Base-by-base conservation (phyloP, 345 rosid genomes). In the Eucalyptus camaldulensis region DNA sequence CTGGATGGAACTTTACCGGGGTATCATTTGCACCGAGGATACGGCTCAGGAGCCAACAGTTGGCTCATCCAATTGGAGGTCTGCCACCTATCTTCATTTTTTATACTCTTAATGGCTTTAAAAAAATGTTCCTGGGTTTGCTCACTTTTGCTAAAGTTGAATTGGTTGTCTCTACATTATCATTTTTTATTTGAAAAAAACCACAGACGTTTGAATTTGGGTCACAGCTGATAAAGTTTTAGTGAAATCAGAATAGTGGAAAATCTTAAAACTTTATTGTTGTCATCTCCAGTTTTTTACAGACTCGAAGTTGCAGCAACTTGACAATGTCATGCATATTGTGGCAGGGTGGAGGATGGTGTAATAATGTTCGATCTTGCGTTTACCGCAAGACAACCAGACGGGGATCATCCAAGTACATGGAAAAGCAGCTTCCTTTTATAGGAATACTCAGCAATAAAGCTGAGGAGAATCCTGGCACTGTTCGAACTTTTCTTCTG, bases 261-360 rank as follows among this genome's bases (percentile, higher is more conserved):
- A 76, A 76, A 76, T 76, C 47, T 37, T 21, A 6, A 76, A 76
- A 13, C 83, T 10, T 37, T 40, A 10, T 10, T 37, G 83, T 37
- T 37, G 27, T 37, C 83, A 37, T 37, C 25, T 37, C 27, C 8
- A 76, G 27, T 37, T 37, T 76, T 76, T 76, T 5, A 21, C 27
- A 76, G 47, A 76, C 47, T 40, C 1, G 13, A 40, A 21, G 47
- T 76, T 37, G 15, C 83, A 76, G 29, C 27, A 37, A 76, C 47
- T 76, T 76, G 83, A 76, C 45, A 60, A 86, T 22, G 56, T 69
- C 11, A 17, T 45, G 86, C n/a, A 80, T 90, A 88, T 85, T 90
- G 89, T 92, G 90, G 45, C 89, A 98, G 99, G 99, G 99, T 60
- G 99, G 99, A 92, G 99, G 99, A 92, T 98, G 99, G 99, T 97